Evolutionary conservation across 495 filamentous ascomycete species (phyloP), one percentile per base, ranked within the genome.

Genomic region (Lichenothelia convexa): DNA sequence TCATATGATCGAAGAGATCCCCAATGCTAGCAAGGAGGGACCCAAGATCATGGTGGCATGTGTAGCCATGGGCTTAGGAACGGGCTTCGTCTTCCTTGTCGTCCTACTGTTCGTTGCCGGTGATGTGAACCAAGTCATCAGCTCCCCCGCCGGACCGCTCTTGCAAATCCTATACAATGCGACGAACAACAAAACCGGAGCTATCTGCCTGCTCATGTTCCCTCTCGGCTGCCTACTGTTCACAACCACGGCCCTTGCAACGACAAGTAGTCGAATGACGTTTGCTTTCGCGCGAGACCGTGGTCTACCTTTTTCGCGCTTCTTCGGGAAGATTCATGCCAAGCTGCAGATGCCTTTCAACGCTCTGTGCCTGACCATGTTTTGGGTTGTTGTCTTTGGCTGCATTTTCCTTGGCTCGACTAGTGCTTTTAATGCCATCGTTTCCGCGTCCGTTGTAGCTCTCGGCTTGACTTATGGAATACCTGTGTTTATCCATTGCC

Each of bases 261-360:
- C 78, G 3, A 83, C 80, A 7, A 73, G 69, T 35, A 77, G 68
- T 40, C 71, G 80, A 9, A 82, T 85, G 75, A 70, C 71, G 20
- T 84, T 76, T 41, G 78, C 79, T 1, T 86, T 86, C 71, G 19
- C 67, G 32, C 62, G 78, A 43, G 79, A 84, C 44, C 68, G 74
- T 9, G 79, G 78, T 17, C 62, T 84, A 11, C 80, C 80, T 0
- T 68, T 68, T 30, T 80, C 73, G 11, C 55, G 50, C 1, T 59
- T 73, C 50, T 75, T 86, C 44, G 66, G 75, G 15, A 59, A 59
- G 20, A 65, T 84, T 2, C 75, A 84, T 45, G 61, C 65, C 0
- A 64, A 47, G 17, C 60, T 83, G 9, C 64, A 71, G 18, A 64
- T 82, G 6, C 80, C 80, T 3, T 52, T 84, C 15, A 79, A 83